A percentile compares a stretch with the other conserved stretches of the same genome.
Conservation (phyloP, 345 rosid species). For the Cardiospermum halicacabum region DNA sequence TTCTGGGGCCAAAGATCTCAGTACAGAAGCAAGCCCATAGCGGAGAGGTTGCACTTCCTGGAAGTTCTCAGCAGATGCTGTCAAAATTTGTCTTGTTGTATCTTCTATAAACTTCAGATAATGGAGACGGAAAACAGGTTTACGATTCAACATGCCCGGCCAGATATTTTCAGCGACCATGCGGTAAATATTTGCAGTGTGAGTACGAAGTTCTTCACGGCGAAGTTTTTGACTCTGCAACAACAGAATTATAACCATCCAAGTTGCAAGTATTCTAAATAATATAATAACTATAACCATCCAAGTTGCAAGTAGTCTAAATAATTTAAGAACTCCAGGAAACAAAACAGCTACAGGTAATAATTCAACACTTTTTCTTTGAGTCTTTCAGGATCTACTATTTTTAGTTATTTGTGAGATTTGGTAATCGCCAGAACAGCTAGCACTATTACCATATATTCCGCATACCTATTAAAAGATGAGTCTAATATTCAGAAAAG, state of each 20-base stretch:
- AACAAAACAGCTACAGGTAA: neutral
- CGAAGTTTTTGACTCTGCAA: constrained; percentile 87
- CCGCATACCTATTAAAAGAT: too few species aligned
- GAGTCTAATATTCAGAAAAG: too few species aligned
- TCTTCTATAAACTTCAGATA: constrained; percentile 92
- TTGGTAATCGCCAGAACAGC: neutral
- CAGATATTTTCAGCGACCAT: constrained; percentile 91
- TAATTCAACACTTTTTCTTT: neutral
- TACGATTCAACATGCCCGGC: constrained; percentile 90
- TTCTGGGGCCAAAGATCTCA: constrained; percentile 91
- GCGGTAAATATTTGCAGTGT: constrained; percentile 85
- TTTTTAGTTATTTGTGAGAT: neutral
- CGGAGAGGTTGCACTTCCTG: constrained; percentile 91
- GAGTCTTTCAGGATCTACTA: neutral
- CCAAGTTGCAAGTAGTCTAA: neutral
- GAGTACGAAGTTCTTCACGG: constrained; percentile 86
- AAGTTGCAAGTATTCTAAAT: neutral
- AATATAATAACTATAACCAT: constrained; percentile 5
- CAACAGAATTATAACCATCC: constrained; percentile 12
- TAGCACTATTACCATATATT: too few species aligned
- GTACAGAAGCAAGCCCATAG: constrained; percentile 84
- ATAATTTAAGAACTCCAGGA: neutral
- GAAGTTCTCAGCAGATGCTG: constrained; percentile 67
- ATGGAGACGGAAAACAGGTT: constrained; percentile 83
- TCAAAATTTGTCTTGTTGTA: constrained; percentile 54